A percentile compares a stretch with the other conserved stretches of the same genome.
Evolutionary conservation across 2,329 filamentous ascomycete genomes (phyloP).

Genomic region (Cladophialophora chaetospira): DNA sequence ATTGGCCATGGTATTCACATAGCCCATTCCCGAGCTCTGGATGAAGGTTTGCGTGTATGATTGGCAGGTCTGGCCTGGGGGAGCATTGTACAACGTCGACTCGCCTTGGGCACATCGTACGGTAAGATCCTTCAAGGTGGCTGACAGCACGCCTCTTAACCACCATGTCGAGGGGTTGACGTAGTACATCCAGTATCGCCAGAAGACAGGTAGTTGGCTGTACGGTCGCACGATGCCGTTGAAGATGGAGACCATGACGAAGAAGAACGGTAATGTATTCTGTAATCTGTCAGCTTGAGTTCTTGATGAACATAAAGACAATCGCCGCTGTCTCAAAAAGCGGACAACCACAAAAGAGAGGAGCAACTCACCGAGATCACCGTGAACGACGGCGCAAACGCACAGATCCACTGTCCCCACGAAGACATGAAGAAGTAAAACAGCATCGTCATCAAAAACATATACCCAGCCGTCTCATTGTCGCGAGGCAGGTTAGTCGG

Average conservation of each 20-base stretch:
- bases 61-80: conserved; percentile 64
- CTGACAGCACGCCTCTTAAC: conserved; percentile 69
- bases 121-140: conserved; percentile 56
- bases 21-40: conserved; percentile 39
- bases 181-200: conserved; percentile 54
- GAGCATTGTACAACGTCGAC: conserved; percentile 66
- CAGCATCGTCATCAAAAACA: conserved; percentile 75
- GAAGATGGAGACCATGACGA: conserved; percentile 74
- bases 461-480: conserved; percentile 68
- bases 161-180: conserved; percentile 71
- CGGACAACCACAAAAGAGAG: too few species aligned
- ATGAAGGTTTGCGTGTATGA: conserved; percentile 66
- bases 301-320: too few species aligned
- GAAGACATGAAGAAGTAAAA: conserved; percentile 75
- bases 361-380: too few species aligned
- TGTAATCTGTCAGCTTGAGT: too few species aligned
- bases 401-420: conserved; percentile 84
- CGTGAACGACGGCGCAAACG: conserved; percentile 76
- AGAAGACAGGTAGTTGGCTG: conserved; percentile 52
- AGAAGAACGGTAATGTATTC: conserved; percentile 77
- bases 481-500: conserved; percentile 69
- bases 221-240: conserved; percentile 77
- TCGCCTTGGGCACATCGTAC: conserved; percentile 60
- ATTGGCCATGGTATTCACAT: conserved; percentile 64
- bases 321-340: too few species aligned